Evolutionary conservation across 192 early-diverging fungal genomes (phyloP).

Genomic region (Coemansia aciculifera): DNA sequence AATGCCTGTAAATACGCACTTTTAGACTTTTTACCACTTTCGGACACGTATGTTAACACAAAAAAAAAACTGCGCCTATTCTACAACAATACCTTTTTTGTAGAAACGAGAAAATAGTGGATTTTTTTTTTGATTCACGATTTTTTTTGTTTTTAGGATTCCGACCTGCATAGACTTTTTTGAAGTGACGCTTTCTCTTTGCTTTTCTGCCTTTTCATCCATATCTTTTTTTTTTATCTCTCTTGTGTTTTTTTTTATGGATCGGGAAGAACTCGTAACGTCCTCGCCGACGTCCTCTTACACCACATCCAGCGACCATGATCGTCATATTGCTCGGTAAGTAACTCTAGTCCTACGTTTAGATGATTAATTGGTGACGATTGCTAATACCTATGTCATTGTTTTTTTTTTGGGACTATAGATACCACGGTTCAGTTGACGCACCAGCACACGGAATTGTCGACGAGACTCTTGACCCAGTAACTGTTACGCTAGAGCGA

Average conservation of each 20-base stretch:
- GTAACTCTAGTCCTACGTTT: not conserved
- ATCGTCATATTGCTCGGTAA: constrained; percentile 26
- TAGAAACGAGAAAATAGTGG: not conserved
- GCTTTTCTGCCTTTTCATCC: not conserved
- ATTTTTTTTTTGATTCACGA: not conserved
- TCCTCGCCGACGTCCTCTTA: constrained; percentile 31
- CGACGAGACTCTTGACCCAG: constrained; percentile 17
- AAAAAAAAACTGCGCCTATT: not conserved
- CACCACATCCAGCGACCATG: constrained; percentile 26
- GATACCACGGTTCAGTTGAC: constrained; percentile 32
- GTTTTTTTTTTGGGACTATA: constrained; percentile 12
- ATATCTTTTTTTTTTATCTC: not conserved
- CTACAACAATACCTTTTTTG: not conserved
- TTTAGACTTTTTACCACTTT: not conserved
- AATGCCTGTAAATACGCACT: not conserved
- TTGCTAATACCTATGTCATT: not conserved
- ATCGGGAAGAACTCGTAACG: constrained; percentile 17
- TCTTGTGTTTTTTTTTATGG: constrained; percentile 2
- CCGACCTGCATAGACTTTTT: not conserved
- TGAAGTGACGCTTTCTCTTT: not conserved
- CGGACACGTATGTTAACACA: not conserved
- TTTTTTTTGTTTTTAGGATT: not conserved
- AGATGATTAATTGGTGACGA: not conserved
- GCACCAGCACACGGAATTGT: constrained; percentile 30
- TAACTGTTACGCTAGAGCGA: constrained; percentile 37